Evolutionary conservation across 1,284 basidiomycete species (phyloP).

Genomic region (Rhizoctonia solani): DNA sequence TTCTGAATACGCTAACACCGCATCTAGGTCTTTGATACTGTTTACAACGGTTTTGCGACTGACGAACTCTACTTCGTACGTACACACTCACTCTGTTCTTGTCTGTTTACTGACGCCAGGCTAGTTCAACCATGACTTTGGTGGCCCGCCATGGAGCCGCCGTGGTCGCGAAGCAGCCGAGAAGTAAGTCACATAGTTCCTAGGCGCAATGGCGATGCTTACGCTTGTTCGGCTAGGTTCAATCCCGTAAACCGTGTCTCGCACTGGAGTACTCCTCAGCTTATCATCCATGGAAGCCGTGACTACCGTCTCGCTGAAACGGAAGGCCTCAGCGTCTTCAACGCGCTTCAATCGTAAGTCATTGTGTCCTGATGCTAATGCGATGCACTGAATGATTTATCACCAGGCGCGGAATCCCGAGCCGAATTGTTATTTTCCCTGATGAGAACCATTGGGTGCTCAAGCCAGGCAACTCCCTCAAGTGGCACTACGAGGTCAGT

Average conservation of each 20-base stretch:
- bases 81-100: background rate
- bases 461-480: conserved; percentile 76
- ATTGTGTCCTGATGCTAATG: background rate
- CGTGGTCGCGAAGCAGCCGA: conserved; percentile 58
- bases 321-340: conserved; percentile 80
- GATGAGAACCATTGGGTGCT: conserved; percentile 93
- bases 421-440: conserved; percentile 85
- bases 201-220: background rate
- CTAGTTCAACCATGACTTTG: conserved; percentile 83
- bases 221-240: conserved; percentile 42
- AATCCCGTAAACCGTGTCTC: conserved; percentile 74
- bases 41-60: conserved; percentile 76
- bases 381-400: conserved; percentile 22
- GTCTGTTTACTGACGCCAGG: conserved; percentile 10
- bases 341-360: conserved; percentile 75
- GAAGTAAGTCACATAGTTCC: conserved; percentile 60
- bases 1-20: conserved; percentile 11
- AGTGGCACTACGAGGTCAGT: conserved; percentile 83
- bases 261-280: conserved; percentile 84
- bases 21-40: conserved; percentile 61
- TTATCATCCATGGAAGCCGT: conserved; percentile 84
- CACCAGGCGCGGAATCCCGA: conserved; percentile 70
- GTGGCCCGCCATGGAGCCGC: conserved; percentile 76
- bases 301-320: conserved; percentile 84
- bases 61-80: conserved; percentile 86